These are phyloP conservation scores for Jaltomata sinuosa DNA, from an alignment of 257 asterid genomes.

Conservation along the genomic window DNA sequence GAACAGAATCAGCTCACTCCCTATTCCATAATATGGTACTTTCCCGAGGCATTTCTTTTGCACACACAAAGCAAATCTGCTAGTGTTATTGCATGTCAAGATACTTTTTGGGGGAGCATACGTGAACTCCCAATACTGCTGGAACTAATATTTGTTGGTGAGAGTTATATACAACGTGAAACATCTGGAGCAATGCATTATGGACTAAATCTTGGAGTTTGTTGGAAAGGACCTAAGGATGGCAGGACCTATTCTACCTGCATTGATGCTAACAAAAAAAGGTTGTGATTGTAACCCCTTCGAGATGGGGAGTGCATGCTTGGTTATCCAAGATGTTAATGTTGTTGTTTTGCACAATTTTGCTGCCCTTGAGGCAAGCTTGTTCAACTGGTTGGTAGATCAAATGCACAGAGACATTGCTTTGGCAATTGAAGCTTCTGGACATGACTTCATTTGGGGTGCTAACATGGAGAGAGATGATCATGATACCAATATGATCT, in stretches of 20 bases:
- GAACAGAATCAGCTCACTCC: constrained; percentile 45
- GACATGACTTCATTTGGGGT: no score
- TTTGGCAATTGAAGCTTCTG: no score
- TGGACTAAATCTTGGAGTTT: constrained; percentile 70
- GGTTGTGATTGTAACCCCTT: no score
- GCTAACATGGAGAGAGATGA: no score
- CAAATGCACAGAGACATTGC: no score
- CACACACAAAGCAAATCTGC: constrained; percentile 57
- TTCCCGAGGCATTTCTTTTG: constrained; percentile 47
- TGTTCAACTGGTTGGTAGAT: no score
- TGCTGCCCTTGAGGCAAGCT: no score
- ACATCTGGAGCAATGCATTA: constrained; percentile 80
- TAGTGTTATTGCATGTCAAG: constrained; percentile 89
- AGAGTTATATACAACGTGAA: constrained; percentile 81
- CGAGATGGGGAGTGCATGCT: no score
- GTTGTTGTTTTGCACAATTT: no score
- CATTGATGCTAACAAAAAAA: constrained; percentile 36
- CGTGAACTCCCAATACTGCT: constrained; percentile 79
- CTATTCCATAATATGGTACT: constrained; percentile 56
- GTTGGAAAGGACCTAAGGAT: constrained; percentile 63
- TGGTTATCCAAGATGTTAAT: no score
- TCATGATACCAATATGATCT: no score
- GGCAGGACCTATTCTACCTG: constrained; percentile 81
- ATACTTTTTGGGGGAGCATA: constrained; percentile 84
- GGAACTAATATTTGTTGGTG: constrained; percentile 68